Percentiles rank a stretch among this genome's conserved stretches.
Conservation (phyloP, 1,284 basidiomycete genomes). For the Gymnopus androsaceus region DNA sequence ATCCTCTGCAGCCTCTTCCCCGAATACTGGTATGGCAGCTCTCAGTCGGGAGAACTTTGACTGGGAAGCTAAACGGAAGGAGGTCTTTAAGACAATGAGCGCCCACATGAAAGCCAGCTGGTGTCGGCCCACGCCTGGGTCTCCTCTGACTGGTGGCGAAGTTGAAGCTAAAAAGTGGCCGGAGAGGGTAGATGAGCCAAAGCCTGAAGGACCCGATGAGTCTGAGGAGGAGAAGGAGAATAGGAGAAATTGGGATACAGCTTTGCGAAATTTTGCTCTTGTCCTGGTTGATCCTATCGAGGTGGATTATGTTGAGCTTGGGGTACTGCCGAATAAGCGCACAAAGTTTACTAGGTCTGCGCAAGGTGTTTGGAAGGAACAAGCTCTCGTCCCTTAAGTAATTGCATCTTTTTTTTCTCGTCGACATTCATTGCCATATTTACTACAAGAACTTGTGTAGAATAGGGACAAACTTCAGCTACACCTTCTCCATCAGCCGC, state of each 20-base stretch:
- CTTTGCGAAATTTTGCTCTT: constrained; percentile 64
- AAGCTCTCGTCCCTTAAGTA: constrained; percentile 55
- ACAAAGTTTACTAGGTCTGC: constrained; percentile 48
- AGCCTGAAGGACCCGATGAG: constrained; percentile 27
- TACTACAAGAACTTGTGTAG: too few species aligned
- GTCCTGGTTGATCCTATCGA: constrained; percentile 63
- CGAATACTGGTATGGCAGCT: constrained; percentile 33
- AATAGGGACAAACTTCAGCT: too few species aligned
- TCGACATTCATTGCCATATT: too few species aligned
- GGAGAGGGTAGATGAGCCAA: constrained; percentile 37
- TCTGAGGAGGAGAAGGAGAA: constrained; percentile 43
- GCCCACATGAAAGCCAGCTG: constrained; percentile 64
- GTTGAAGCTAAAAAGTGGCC: constrained; percentile 64
- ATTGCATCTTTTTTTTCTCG: neutral
- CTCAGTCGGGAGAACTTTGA: constrained; percentile 47
- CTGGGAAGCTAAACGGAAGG: constrained; percentile 62
- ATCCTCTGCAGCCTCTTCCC: constrained; percentile 17
- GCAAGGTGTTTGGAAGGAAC: constrained; percentile 51
- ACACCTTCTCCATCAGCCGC: too few species aligned
- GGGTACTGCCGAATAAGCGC: constrained; percentile 53
- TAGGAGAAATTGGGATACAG: constrained; percentile 46
- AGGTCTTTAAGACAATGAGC: constrained; percentile 55
- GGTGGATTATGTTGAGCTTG: constrained; percentile 65
- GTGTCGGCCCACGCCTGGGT: constrained; percentile 62
- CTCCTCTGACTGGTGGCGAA: constrained; percentile 43